Base-by-base conservation (phyloP, 495 filamentous ascomycete genomes). In the Bathelium albidoporum region DNA sequence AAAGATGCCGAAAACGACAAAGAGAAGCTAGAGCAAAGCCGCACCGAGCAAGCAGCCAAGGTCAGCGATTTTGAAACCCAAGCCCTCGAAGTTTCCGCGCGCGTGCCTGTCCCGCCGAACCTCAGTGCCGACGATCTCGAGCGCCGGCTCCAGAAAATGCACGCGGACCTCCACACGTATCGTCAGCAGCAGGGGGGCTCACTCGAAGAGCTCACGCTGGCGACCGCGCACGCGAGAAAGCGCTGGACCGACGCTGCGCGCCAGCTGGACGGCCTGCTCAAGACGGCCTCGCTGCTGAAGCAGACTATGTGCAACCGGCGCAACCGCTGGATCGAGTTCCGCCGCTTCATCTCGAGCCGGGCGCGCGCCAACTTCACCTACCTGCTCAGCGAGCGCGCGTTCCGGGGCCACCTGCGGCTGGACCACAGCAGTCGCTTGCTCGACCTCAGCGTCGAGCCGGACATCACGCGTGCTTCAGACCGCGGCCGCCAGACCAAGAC, bases 311-410 rank as follows among this genome's bases (percentile, higher is more conserved):
- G 79, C 32, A 76, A 89, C 59, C 89, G 94, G 2, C 81, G 86
- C 44, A 77, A 83, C 29, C 86, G 90, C 64, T 97, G 90, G 88
- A 76, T 81, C 61, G 80, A 83, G 59, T 97, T 99, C 74, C 86
- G 91, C 66, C 77, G 82, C 14, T 83, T 85, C 65, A 97, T 99
- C 64, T 89, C 90, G 12, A 85, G 85, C 14, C 85, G 90, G 59
- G 91, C 92, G 29, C 85, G 91, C 58, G 84, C 85, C 20, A 90
- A 89, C 65, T 99, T 99, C 71, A 86, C 81, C 44, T 94, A 91
- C 69, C 81, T 97, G 16, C 81, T 99, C 53, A 88, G 85, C 68
- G 91, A 97, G 72, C 83, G 94, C 68, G 84, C 87, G 18, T 99
- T 96, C 75, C 84, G 91, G 22, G 94, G 94, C 53, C 82, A 83